Conservation (phyloP, 371 early-diverging fungal genomes). For the Lichtheimia hyalospora region DNA sequence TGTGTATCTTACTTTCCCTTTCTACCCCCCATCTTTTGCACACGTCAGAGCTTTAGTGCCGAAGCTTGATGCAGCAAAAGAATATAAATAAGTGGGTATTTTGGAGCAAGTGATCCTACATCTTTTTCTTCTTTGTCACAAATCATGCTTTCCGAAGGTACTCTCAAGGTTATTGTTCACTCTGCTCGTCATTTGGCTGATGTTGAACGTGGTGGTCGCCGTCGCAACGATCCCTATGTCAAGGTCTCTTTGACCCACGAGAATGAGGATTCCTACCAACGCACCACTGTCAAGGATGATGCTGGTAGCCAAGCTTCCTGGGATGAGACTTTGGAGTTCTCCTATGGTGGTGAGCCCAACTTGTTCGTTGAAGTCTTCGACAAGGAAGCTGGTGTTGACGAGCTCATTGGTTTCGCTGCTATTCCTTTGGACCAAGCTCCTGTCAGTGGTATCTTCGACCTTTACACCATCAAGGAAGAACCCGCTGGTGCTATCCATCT, state of each 20-base stretch:
- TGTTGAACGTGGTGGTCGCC: slow-evolving; percentile 46
- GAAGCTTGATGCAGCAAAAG: too few species aligned
- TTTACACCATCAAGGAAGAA: slow-evolving; percentile 47
- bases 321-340: slow-evolving; percentile 54
- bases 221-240: slow-evolving; percentile 56
- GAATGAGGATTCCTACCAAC: slow-evolving; percentile 47
- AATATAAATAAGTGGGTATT: too few species aligned
- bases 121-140: not conserved
- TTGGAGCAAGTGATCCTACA: not conserved
- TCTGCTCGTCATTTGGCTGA: slow-evolving; percentile 39
- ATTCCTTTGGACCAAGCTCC: slow-evolving; percentile 58
- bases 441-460: slow-evolving; percentile 49
- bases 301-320: slow-evolving; percentile 51
- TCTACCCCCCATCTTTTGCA: too few species aligned
- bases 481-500: slow-evolving; percentile 46
- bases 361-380: slow-evolving; percentile 58
- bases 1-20: too few species aligned
- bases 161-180: slow-evolving; percentile 7
- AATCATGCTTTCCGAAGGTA: slow-evolving; percentile 9
- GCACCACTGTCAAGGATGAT: slow-evolving; percentile 54
- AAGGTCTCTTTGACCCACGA: slow-evolving; percentile 46
- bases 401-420: slow-evolving; percentile 56
- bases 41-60: too few species aligned
- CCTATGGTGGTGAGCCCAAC: slow-evolving; percentile 47
- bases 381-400: slow-evolving; percentile 45